A percentile compares a stretch with the other conserved stretches of the same genome.
These are phyloP conservation scores for Tylopilus felleus DNA, from an alignment of 768 basidiomycete genomes.

Conservation along the genomic window DNA sequence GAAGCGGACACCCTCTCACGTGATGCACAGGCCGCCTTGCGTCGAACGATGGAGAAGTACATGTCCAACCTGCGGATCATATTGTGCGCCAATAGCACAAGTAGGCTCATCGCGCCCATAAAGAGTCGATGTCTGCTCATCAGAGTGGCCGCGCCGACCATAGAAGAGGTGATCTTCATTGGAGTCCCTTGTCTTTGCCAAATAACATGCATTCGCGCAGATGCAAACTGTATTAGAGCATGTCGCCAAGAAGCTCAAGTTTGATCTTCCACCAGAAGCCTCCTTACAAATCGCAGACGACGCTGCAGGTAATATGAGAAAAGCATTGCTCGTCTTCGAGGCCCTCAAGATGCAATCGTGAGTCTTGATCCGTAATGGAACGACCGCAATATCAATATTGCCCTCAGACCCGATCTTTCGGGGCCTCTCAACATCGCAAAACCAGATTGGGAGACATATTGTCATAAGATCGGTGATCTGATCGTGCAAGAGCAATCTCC, in stretches of 20 bases:
- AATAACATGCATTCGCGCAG: constrained; percentile 38
- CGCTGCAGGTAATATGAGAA: constrained; percentile 86
- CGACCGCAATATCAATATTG: too few species aligned
- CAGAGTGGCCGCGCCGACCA: constrained; percentile 83
- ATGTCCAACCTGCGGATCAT: constrained; percentile 98
- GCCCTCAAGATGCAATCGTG: constrained; percentile 97
- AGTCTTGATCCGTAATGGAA: constrained; percentile 25
- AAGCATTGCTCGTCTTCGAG: constrained; percentile 92
- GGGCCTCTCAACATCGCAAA: constrained; percentile 83
- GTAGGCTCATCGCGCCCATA: constrained; percentile 94
- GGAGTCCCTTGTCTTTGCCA: not conserved
- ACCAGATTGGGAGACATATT: constrained; percentile 99
- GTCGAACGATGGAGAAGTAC: constrained; percentile 99
- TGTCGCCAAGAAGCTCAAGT: constrained; percentile 77
- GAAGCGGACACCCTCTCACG: constrained; percentile 94
- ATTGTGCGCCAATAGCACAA: constrained; percentile 93
- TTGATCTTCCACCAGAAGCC: constrained; percentile 77
- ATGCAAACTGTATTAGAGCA: constrained; percentile 75
- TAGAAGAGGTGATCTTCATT: constrained; percentile 59
- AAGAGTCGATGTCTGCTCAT: constrained; percentile 92
- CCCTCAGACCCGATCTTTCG: constrained; percentile 70
- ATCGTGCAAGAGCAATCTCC: constrained; percentile 90
- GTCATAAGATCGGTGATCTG: constrained; percentile 84
- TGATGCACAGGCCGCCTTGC: constrained; percentile 95
- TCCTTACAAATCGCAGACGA: constrained; percentile 75